Evolutionary conservation across 176 grass and related monocot species (phyloP).

Genomic region (Musa beccarii): DNA sequence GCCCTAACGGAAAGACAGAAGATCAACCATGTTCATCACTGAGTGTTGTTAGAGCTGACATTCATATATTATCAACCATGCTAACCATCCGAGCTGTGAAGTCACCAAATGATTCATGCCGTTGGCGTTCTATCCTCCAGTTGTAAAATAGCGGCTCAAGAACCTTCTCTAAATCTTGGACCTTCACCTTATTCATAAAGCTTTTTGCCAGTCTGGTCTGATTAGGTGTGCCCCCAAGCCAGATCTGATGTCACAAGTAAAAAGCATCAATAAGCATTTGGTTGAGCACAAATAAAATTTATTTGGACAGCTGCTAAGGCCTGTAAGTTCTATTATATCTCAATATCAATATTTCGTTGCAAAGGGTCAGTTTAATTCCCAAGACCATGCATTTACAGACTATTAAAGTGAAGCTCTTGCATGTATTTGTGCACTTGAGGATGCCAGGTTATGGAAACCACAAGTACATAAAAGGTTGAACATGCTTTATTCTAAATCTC

Average conservation of each 20-base stretch:
- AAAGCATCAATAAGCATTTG: conserved; percentile 4
- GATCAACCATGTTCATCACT: not conserved
- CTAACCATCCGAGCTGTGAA: conserved; percentile 64
- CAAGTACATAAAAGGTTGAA: too few species aligned
- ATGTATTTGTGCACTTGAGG: too few species aligned
- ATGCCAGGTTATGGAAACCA: too few species aligned
- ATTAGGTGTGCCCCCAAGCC: conserved; percentile 87
- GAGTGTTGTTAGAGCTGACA: not conserved
- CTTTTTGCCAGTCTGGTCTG: conserved; percentile 67
- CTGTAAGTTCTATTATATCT: not conserved
- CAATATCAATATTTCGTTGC: not conserved
- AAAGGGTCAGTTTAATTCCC: not conserved
- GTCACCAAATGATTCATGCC: conserved; percentile 81
- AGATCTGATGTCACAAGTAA: conserved; percentile 52
- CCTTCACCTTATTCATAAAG: conserved; percentile 87
- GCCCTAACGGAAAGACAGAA: conserved; percentile 31
- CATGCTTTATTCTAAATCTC: not conserved
- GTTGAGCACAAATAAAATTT: not conserved
- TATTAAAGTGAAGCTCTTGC: too few species aligned
- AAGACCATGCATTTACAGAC: too few species aligned
- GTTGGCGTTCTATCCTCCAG: conserved; percentile 48
- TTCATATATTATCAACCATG: conserved; percentile 6
- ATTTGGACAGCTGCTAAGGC: not conserved
- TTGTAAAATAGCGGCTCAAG: conserved; percentile 77
- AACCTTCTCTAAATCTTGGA: conserved; percentile 90